phyloP scores from a whole-genome alignment of 2,329 filamentous ascomycete genomes.

The Ampelomyces quisqualis region DNA sequence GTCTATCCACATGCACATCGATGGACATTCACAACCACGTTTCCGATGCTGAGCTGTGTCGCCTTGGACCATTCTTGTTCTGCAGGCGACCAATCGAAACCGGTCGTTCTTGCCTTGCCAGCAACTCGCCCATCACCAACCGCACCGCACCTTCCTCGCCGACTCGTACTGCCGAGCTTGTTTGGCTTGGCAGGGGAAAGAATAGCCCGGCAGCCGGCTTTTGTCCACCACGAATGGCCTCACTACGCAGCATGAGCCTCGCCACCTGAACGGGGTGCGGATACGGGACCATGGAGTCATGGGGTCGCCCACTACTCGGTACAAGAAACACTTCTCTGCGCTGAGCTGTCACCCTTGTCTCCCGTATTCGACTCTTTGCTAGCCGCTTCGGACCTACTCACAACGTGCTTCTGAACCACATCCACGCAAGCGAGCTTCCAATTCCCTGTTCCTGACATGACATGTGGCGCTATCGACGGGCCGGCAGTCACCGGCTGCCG shows the following conservation, averaged over 20 bases:
- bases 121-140: slow-evolving; percentile 2
- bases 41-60: slow-evolving; percentile 9
- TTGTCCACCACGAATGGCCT: too few relatives aligned
- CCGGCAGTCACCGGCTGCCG: slow-evolving; percentile 17
- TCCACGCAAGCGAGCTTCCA: slow-evolving; percentile 12
- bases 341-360: slow-evolving; percentile 10
- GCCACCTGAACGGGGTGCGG: too few relatives aligned
- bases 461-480: slow-evolving; percentile 18
- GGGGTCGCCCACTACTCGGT: too few relatives aligned
- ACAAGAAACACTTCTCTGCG: too few relatives aligned
- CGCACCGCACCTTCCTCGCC: neutral
- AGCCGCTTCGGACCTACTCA: slow-evolving; percentile 3
- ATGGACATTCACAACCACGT: slow-evolving; percentile 11
- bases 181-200: too few relatives aligned
- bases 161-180: too few relatives aligned
- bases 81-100: slow-evolving; percentile 10
- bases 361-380: slow-evolving; percentile 8
- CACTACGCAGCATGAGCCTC: too few relatives aligned
- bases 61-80: slow-evolving; percentile 4
- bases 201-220: too few relatives aligned
- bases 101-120: neutral
- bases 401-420: slow-evolving; percentile 12
- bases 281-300: too few relatives aligned
- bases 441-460: slow-evolving; percentile 18
- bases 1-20: slow-evolving; percentile 16